Percentiles rank a stretch among this genome's conserved stretches.
Conservation (phyloP, 2,329 filamentous ascomycete genomes). For the Fonsecaea multimorphosa region DNA sequence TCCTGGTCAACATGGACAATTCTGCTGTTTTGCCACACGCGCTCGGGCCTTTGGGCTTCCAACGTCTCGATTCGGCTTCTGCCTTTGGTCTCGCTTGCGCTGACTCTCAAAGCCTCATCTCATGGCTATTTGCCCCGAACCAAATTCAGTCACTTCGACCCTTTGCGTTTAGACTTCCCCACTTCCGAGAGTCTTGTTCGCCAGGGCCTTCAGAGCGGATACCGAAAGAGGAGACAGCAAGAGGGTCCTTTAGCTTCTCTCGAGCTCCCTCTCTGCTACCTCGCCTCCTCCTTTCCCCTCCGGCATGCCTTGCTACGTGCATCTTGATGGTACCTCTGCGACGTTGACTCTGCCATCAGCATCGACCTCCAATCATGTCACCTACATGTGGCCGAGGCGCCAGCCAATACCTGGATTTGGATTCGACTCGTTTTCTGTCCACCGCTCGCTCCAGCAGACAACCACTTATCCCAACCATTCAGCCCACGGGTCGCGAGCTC, state of each 20-base stretch:
- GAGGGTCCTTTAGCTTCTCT: conserved; percentile 9
- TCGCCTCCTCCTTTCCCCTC: neutral
- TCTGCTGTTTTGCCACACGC: neutral
- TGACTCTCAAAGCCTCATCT: neutral
- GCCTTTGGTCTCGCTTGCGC: neutral
- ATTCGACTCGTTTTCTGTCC: neutral
- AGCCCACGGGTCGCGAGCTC: conserved; percentile 2
- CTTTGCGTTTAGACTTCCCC: neutral
- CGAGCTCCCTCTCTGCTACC: neutral
- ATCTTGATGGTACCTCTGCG: neutral
- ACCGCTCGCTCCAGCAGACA: conserved; percentile 7
- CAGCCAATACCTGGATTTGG: neutral
- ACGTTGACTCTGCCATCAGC: neutral
- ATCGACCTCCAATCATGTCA: neutral
- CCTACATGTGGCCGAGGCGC: neutral
- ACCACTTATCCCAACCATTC: neutral
- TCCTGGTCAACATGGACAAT: neutral
- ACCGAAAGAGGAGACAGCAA: conserved; percentile 6
- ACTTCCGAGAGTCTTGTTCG: neutral
- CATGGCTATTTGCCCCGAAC: neutral
- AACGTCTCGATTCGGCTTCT: neutral
- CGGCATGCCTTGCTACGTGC: neutral
- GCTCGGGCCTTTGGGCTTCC: neutral
- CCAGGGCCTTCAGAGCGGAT: neutral
- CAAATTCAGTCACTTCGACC: neutral